Conservation (phyloP, 805 yeast species). For the Nakazawaea anatomiae region DNA sequence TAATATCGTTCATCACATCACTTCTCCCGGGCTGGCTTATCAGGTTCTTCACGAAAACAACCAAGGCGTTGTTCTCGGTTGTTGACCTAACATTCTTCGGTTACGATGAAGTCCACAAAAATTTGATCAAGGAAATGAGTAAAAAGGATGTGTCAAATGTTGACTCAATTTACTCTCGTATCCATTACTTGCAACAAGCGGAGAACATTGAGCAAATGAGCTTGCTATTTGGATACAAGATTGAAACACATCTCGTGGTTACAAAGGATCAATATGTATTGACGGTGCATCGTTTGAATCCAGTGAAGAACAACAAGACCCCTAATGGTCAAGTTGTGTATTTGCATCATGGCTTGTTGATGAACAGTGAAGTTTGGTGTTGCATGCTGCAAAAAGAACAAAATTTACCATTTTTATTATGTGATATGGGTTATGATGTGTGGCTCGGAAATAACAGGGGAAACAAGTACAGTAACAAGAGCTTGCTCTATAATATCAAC, state of each 20-base stretch:
- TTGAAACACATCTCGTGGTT: slow-evolving; percentile 32
- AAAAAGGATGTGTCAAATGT: neutral
- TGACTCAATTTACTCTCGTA: slow-evolving; percentile 11
- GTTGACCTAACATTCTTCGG: neutral
- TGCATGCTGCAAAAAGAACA: slow-evolving; percentile 33
- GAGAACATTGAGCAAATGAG: slow-evolving; percentile 61
- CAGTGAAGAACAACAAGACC: slow-evolving; percentile 10
- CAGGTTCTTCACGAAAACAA: slow-evolving; percentile 1
- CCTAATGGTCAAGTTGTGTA: slow-evolving; percentile 51
- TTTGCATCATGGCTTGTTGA: slow-evolving; percentile 84
- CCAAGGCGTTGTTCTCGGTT: slow-evolving; percentile 1
- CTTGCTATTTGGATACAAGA: slow-evolving; percentile 36
- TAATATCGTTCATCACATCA: slow-evolving; percentile 4
- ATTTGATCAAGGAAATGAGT: slow-evolving; percentile 5
- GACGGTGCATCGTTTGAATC: slow-evolving; percentile 29
- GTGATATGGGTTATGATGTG: slow-evolving; percentile 83
- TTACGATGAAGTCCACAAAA: neutral
- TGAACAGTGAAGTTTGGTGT: slow-evolving; percentile 70
- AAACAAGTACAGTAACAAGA: slow-evolving; percentile 86
- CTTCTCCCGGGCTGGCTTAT: slow-evolving; percentile 7
- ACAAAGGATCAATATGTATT: slow-evolving; percentile 35
- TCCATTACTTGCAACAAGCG: slow-evolving; percentile 38
- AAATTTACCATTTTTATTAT: slow-evolving; percentile 66
- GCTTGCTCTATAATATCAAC: slow-evolving; percentile 34
- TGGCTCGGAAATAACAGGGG: slow-evolving; percentile 94